Evolutionary conservation across 2,329 filamentous ascomycete species (phyloP), one percentile per base, ranked within the genome.

Genomic region (Fusarium bactridioides): DNA sequence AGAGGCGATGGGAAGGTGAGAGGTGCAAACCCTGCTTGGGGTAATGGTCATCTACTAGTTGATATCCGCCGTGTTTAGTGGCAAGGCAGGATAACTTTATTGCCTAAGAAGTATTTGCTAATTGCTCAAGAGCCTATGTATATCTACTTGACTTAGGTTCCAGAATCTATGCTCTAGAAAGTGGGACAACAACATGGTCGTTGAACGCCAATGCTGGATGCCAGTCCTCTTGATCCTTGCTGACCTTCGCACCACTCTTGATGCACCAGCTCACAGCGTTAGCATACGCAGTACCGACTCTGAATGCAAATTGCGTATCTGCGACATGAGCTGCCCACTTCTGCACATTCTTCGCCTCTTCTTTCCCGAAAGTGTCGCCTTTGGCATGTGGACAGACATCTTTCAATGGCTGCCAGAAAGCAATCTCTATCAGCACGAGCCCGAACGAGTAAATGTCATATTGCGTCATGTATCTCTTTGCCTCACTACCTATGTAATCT

Each of bases 301-400:
- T 40, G 4, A 59, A 59, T 1, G 56, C 27, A 25, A 59, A 59
- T 15, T 59, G 56, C 0, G 33, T 40, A 0, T 59, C 56, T 53
- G 35, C 45, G 7, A 59, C 15, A 0, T 59, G 44, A 0, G 3
- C 9, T 0, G 56, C 56, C 56, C 56, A 59, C 5, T 33, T 9
- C 25, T 59, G 33, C 1, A 59, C n/a, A 18, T 2, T 2, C 12
- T 40, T 40, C 0, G 44, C 56, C 4, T 53, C 56, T 1, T 59
- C 27, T 9, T 25, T 40, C 1, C 44, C 56, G 2, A 59, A 59
- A 0, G 2, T 6, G 1, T 25, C 10, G 1, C 44, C 27, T 1
- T 59, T 53, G 0, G 56, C 44, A 10, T 40, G 7, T 0, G 56
- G 56, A 16, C 44, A 59, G 6, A 59, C 44, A 33, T 59, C 56